Base-by-base conservation (phyloP, 345 rosid genomes). In the Eucalyptus cladocalyx region DNA sequence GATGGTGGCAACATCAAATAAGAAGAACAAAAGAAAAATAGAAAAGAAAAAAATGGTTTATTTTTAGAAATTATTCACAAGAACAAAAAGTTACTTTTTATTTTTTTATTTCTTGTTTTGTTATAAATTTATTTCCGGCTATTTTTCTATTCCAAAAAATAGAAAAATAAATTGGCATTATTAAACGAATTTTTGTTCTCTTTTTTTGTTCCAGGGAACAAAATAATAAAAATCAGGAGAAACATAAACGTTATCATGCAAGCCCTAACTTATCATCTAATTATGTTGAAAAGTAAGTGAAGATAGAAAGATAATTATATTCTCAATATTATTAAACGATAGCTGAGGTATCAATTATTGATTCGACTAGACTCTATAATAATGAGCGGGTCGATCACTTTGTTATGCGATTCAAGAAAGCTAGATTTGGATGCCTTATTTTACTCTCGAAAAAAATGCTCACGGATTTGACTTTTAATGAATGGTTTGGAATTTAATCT, bases 131-230 rank as follows among this genome's bases (percentile, higher is more conserved):
- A 53, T 18, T 18, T 8, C 1, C 4, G 0, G 1, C 9, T 53
- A 18, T 8, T 18, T 6, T 51, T 53, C 0, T 53, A 53, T 53
- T 18, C 24, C 2, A 0, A 19, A 3, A 3, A 18, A 19, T 18
- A 53, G 9, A 7, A 53, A 19, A 18, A 53, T 53, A 7, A 53
- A 2, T 53, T 53, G 9, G 2, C 9, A 53, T 53, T 51, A 19
- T 8, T 10, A 53, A 53, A 53, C 1, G 1, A 53, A 53, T 53
- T 53, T 53, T 0, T 18, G 4, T 18, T 51, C 4, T 51, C 4
- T 51, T 53, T 53, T 18, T 51, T 7, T 51, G 0, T 51, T 18
- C 0, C 24, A 0, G 0, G 4, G 4, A 18, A 18, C 4, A 53
- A 53, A 53, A 53, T 2, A 51, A 51, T 3, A 51, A 18, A 53